phyloP scores from a whole-genome alignment of 768 basidiomycete genomes.

The Ramaria sp. region DNA sequence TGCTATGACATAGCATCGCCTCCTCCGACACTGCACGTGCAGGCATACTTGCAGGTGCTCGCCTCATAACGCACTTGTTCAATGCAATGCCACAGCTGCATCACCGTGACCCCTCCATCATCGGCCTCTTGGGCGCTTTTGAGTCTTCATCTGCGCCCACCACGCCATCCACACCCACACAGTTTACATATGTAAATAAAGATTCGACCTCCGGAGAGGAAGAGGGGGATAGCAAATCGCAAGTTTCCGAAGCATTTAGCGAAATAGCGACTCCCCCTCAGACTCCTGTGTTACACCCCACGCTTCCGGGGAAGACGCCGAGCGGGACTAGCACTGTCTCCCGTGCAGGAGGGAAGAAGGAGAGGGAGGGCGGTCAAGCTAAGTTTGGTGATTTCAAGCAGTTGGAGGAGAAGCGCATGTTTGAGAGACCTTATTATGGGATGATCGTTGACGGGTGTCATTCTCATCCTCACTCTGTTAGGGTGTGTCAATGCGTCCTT shows the following conservation, averaged over 20 bases:
- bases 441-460: constrained; percentile 89
- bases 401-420: constrained; percentile 14
- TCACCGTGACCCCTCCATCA: constrained; percentile 86
- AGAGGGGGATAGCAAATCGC: neutral
- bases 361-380: neutral
- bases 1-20: constrained; percentile 47
- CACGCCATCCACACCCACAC: neutral
- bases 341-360: neutral
- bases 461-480: constrained; percentile 81
- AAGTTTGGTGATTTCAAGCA: neutral
- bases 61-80: constrained; percentile 87
- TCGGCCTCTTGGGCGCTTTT: constrained; percentile 78
- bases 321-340: neutral
- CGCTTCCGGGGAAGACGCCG: neutral
- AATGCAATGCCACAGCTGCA: constrained; percentile 89
- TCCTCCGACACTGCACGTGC: constrained; percentile 60
- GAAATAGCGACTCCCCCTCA: constrained; percentile 45
- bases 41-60: constrained; percentile 62
- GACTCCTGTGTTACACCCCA: constrained; percentile 26
- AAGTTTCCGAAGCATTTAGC: constrained; percentile 50
- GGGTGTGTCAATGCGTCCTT: constrained; percentile 36
- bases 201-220: neutral
- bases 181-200: neutral
- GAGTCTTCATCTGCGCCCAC: constrained; percentile 29
- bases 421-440: constrained; percentile 73